Conservation (phyloP, 164 flowering plant species). For the Magnolia officinalis region DNA sequence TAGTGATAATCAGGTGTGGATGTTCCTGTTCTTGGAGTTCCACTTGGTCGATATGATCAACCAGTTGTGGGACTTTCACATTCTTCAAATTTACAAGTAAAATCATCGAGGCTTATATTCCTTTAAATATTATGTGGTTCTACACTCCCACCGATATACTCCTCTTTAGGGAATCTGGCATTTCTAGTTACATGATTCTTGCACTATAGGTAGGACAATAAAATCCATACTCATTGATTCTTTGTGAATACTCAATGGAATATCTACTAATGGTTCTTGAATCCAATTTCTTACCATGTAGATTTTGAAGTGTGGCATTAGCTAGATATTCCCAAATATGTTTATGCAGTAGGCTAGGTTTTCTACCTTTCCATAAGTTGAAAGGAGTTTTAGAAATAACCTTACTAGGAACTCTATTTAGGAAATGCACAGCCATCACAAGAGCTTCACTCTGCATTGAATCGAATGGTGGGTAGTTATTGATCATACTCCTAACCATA, state of each 20-base stretch:
- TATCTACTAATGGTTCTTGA: neutral
- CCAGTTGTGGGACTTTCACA: neutral
- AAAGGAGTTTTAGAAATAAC: no score
- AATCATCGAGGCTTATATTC: neutral
- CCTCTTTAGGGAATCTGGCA: neutral
- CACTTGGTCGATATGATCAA: neutral
- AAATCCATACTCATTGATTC: neutral
- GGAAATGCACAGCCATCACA: no score
- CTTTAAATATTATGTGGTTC: neutral
- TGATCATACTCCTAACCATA: no score
- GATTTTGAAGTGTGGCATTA: neutral
- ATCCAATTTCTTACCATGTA: conserved; percentile 1
- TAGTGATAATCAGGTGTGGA: neutral
- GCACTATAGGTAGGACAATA: neutral
- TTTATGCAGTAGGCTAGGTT: no score
- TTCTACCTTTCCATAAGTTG: no score
- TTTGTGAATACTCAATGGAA: neutral
- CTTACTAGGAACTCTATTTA: no score
- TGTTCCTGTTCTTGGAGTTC: neutral
- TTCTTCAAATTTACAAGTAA: neutral
- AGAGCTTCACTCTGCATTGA: no score
- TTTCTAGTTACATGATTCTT: neutral
- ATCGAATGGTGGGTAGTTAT: no score
- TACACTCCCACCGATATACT: neutral
- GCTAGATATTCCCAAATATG: neutral